These are phyloP conservation scores for Neoascochyta sp. DNA, from an alignment of 2,329 filamentous ascomycete species.

Conservation along the genomic window DNA sequence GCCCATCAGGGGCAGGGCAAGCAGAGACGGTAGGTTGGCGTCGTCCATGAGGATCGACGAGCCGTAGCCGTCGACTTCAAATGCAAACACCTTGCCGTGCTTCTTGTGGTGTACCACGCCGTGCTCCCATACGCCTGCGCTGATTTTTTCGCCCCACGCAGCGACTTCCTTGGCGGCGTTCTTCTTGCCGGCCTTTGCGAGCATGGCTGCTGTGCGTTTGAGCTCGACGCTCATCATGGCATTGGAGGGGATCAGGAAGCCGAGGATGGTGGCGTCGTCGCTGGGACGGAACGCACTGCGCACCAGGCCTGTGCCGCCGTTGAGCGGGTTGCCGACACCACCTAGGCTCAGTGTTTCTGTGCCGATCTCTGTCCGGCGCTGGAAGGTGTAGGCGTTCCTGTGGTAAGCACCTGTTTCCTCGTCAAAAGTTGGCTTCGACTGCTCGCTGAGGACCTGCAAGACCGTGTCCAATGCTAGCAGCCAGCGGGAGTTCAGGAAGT, in stretches of 20 bases:
- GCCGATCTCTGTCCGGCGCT: slow-evolving; percentile 71
- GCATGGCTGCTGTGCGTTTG: slow-evolving; percentile 65
- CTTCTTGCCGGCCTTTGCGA: slow-evolving; percentile 59
- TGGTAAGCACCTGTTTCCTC: slow-evolving; percentile 59
- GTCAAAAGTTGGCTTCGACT: slow-evolving; percentile 79
- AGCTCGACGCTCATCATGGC: slow-evolving; percentile 94
- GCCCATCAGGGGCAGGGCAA: slow-evolving; percentile 74
- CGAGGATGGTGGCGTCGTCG: slow-evolving; percentile 90
- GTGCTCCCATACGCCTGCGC: slow-evolving; percentile 76
- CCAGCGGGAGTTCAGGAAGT: slow-evolving; percentile 78
- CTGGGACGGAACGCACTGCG: slow-evolving; percentile 91
- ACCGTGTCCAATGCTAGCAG: slow-evolving; percentile 71
- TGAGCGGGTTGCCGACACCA: slow-evolving; percentile 89
- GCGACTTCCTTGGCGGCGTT: slow-evolving; percentile 49
- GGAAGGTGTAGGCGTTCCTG: slow-evolving; percentile 82
- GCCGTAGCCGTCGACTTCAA: slow-evolving; percentile 84
- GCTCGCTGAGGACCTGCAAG: slow-evolving; percentile 69
- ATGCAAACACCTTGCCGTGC: slow-evolving; percentile 78
- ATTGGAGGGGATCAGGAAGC: slow-evolving; percentile 92
- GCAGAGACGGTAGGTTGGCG: slow-evolving; percentile 77
- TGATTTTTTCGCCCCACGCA: slow-evolving; percentile 61
- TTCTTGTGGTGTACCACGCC: slow-evolving; percentile 73
- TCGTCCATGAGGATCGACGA: slow-evolving; percentile 84
- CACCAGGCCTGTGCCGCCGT: slow-evolving; percentile 76
- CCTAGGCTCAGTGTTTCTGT: slow-evolving; percentile 84